phyloP scores from a whole-genome alignment of 2,329 filamentous ascomycete genomes.

The Colletotrichum costaricense region DNA sequence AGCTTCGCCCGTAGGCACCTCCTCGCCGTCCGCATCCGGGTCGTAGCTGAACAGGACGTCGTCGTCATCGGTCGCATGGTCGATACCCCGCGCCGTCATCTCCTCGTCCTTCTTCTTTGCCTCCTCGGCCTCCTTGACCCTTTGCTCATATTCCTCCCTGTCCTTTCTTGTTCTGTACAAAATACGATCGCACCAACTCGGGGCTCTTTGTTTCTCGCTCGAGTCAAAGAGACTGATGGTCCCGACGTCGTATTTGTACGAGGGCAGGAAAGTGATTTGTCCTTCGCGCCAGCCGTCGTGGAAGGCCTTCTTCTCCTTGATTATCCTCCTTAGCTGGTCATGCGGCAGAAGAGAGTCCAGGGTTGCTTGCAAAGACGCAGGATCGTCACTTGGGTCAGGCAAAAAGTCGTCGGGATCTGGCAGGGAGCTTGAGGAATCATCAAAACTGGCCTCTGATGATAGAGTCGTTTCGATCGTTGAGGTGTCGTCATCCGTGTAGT shows the following conservation, averaged over 20 bases:
- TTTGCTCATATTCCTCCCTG: constrained; percentile 73
- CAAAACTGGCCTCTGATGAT: constrained; percentile 45
- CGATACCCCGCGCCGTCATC: constrained; percentile 84
- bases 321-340: constrained; percentile 84
- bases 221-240: constrained; percentile 93
- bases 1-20: constrained; percentile 47
- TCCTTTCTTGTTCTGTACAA: constrained; percentile 83
- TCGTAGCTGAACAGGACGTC: constrained; percentile 91
- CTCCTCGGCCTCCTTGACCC: constrained; percentile 71
- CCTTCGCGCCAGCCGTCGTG: constrained; percentile 95
- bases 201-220: constrained; percentile 91
- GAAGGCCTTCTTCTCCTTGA: constrained; percentile 82
- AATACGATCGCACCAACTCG: constrained; percentile 97
- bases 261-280: constrained; percentile 86
- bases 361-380: constrained; percentile 88
- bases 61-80: constrained; percentile 79
- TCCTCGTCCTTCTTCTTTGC: constrained; percentile 82
- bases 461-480: constrained; percentile 47
- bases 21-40: constrained; percentile 77
- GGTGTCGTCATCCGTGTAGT: constrained; percentile 58
- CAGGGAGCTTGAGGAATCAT: constrained; percentile 54
- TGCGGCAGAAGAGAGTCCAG: constrained; percentile 88
- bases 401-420: constrained; percentile 75
- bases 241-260: constrained; percentile 98
- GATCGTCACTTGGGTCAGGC: constrained; percentile 79